phyloP scores from a whole-genome alignment of 1,284 basidiomycete species.

The Trichosporon sp. region DNA sequence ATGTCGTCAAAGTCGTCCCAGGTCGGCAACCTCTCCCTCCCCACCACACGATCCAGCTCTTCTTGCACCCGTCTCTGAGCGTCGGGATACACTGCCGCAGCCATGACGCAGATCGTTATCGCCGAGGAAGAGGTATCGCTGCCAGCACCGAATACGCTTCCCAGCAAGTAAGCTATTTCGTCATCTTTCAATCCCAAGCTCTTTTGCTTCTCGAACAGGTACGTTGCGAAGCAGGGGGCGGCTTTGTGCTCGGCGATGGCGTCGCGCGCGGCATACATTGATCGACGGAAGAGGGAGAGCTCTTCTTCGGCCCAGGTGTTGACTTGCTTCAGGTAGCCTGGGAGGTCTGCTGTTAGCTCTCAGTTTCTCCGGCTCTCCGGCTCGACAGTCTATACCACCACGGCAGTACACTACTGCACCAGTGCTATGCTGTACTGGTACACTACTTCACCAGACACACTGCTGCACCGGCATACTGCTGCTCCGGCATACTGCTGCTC shows the following conservation, averaged over 20 bases:
- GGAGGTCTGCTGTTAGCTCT: too few relatives aligned
- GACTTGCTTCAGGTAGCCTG: slow-evolving; percentile 56
- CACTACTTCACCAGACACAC: too few relatives aligned
- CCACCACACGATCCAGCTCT: slow-evolving; percentile 55
- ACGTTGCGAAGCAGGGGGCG: slow-evolving; percentile 14
- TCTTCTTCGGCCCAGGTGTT: slow-evolving; percentile 57
- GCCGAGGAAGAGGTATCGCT: slow-evolving; percentile 53
- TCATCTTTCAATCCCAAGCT: slow-evolving; percentile 9
- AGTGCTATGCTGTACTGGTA: too few relatives aligned
- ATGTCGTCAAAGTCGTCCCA: slow-evolving; percentile 11
- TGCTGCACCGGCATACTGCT: too few relatives aligned
- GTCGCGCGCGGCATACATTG: too few relatives aligned
- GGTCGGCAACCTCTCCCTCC: background rate
- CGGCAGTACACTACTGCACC: too few relatives aligned
- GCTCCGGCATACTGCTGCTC: too few relatives aligned
- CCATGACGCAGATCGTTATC: slow-evolving; percentile 58
- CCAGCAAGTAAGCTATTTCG: slow-evolving; percentile 21
- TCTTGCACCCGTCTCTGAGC: slow-evolving; percentile 56
- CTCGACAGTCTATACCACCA: too few relatives aligned
- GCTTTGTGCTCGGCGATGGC: slow-evolving; percentile 52
- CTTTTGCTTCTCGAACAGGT: background rate
- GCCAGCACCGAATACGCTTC: slow-evolving; percentile 13
- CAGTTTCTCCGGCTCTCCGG: too few relatives aligned
- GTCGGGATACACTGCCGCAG: slow-evolving; percentile 59
- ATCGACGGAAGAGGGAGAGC: slow-evolving; percentile 55